Percentiles rank a stretch among this genome's conserved stretches.
phyloP scores from a whole-genome alignment of 257 asterid species.

The Penstemon eatonii region DNA sequence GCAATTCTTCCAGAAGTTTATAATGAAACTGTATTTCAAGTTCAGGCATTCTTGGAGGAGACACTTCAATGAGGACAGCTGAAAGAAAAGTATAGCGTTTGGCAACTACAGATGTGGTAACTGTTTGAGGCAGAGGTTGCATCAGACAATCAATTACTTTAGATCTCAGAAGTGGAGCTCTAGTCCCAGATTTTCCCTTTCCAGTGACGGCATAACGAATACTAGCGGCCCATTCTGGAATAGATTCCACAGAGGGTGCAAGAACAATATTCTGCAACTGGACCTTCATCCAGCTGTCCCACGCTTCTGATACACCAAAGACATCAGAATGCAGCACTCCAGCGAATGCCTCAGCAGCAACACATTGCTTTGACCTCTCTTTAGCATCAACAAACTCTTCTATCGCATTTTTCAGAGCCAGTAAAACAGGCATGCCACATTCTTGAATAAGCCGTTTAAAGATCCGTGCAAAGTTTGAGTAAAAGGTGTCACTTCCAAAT shows the following conservation, averaged over 20 bases:
- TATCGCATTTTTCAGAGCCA: slow-evolving; percentile 64
- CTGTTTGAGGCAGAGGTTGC: slow-evolving; percentile 77
- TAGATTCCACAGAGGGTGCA: slow-evolving; percentile 89
- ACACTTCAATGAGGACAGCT: slow-evolving; percentile 81
- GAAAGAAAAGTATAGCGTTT: slow-evolving; percentile 93
- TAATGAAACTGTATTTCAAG: slow-evolving; percentile 64
- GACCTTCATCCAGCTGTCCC: slow-evolving; percentile 89
- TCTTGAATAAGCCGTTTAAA: slow-evolving; percentile 93
- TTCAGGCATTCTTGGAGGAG: slow-evolving; percentile 77
- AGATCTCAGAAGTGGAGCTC: slow-evolving; percentile 77
- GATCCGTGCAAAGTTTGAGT: slow-evolving; percentile 85
- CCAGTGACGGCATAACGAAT: slow-evolving; percentile 97
- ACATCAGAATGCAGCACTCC: slow-evolving; percentile 96
- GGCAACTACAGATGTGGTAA: slow-evolving; percentile 74
- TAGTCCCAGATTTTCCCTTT: slow-evolving; percentile 84
- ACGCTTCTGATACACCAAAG: slow-evolving; percentile 78
- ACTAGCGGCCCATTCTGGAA: slow-evolving; percentile 95
- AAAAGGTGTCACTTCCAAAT: slow-evolving; percentile 77
- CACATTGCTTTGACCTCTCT: slow-evolving; percentile 98
- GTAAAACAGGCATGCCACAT: slow-evolving; percentile 88
- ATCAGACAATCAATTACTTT: slow-evolving; percentile 84
- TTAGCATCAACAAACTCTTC: slow-evolving; percentile 77
- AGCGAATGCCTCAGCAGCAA: slow-evolving; percentile 98
- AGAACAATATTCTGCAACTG: slow-evolving; percentile 70
- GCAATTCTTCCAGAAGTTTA: slow-evolving; percentile 81